Evolutionary conservation across 1,284 basidiomycete species (phyloP).

Genomic region (Boletus sp.): DNA sequence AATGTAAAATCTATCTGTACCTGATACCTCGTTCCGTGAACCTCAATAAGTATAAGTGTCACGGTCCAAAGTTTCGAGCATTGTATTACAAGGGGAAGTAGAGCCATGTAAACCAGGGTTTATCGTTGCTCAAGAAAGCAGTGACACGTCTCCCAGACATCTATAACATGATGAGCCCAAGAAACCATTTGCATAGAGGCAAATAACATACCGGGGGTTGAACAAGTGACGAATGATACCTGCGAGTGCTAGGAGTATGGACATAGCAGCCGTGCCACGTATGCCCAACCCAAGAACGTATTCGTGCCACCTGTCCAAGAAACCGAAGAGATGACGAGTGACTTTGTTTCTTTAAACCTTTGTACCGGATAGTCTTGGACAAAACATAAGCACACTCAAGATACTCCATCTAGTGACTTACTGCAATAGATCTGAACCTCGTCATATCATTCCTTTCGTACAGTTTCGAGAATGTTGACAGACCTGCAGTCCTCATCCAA

Average conservation of each 20-base stretch:
- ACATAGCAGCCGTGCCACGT: constrained; percentile 88
- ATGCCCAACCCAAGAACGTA: constrained; percentile 96
- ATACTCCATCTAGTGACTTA: constrained; percentile 55
- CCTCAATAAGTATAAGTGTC: constrained; percentile 30
- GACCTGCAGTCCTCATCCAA: constrained; percentile 98
- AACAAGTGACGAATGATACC: constrained; percentile 93
- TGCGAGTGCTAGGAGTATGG: constrained; percentile 84
- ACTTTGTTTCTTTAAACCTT: constrained; percentile 94
- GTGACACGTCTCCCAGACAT: constrained; percentile 81
- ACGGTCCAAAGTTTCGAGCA: constrained; percentile 14
- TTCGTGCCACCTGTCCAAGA: constrained; percentile 99
- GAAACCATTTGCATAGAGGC: constrained; percentile 22
- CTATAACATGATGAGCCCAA: constrained; percentile 39
- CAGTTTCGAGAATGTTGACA: constrained; percentile 96
- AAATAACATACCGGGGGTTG: constrained; percentile 80
- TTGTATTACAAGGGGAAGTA: constrained; percentile 31
- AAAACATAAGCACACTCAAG: constrained; percentile 23
- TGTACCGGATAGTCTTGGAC: constrained; percentile 92
- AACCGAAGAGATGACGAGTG: constrained; percentile 94
- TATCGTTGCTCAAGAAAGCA: constrained; percentile 65
- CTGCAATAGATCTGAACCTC: constrained; percentile 82
- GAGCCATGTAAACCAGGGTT: constrained; percentile 23
- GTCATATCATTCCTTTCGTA: constrained; percentile 90
- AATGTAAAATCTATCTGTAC: not conserved
- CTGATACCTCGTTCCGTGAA: constrained; percentile 2